Percentiles rank a stretch among this genome's conserved stretches.
Conservation (phyloP, 225 moss, liverwort and hornwort genomes). For the Climacium dendroides region DNA sequence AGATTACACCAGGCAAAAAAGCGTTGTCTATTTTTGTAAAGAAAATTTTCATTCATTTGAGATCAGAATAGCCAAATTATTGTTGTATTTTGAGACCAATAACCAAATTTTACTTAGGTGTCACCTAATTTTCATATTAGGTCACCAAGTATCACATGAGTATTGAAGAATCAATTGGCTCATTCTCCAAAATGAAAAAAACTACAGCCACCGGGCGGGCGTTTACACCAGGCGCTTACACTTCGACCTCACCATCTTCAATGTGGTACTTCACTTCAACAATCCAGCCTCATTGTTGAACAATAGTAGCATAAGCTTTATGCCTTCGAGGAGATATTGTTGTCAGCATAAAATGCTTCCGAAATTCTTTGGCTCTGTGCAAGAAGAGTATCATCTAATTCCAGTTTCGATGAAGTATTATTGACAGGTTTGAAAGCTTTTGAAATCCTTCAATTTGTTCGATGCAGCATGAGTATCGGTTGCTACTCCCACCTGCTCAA, state of each 20-base stretch:
- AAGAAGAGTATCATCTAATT: not conserved
- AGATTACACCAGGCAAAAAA: fast-evolving
- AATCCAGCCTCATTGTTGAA: not conserved
- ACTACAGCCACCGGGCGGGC: too few relatives aligned
- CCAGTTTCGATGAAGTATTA: conserved; percentile 14
- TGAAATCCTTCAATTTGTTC: not conserved
- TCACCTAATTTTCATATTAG: too few relatives aligned
- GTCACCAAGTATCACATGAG: too few relatives aligned
- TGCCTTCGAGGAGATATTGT: conserved; percentile 18
- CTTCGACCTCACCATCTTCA: not conserved
- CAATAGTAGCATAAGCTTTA: too few relatives aligned
- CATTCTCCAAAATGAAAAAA: too few relatives aligned
- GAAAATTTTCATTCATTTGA: too few relatives aligned
- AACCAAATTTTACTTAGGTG: too few relatives aligned
- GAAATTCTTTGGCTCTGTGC: not conserved
- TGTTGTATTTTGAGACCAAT: too few relatives aligned
- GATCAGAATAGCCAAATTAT: too few relatives aligned
- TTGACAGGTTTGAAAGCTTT: not conserved
- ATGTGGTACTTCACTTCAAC: not conserved
- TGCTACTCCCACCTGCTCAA: not conserved
- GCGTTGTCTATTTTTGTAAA: too few relatives aligned
- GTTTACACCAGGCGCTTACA: not conserved
- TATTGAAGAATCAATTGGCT: too few relatives aligned
- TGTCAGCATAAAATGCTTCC: not conserved
- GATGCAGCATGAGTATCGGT: not conserved